Evolutionary conservation across 2,329 filamentous ascomycete genomes (phyloP), one percentile per base, ranked within the genome.

Genomic region (Phyllosticta paracitricarpa): DNA sequence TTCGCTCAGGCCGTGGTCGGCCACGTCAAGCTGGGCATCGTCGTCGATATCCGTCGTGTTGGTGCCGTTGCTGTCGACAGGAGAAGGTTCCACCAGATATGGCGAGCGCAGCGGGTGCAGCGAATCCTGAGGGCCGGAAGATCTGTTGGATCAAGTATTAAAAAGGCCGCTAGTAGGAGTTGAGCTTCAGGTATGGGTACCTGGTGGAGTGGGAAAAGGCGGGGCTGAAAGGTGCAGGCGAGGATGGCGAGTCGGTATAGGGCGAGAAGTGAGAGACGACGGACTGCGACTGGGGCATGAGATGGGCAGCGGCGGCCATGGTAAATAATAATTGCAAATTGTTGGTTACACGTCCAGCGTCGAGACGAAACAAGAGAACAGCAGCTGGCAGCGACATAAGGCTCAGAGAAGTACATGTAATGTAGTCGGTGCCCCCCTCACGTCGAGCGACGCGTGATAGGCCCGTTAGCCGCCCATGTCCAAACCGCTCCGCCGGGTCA

Each of bases 51-150:
- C 90, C 10, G 90, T 93, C 51, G 83, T 86, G 68, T 88, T 88
- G 25, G 90, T 94, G 63, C 89, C 89, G 71, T 89, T 92, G 51
- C 90, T 94, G 57, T 91, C 91, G 25, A 93, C 89, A 7, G 90
- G 89, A 19, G 89, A 93, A 9, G 89, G 89, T 51, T 90, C 89
- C 59, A 91, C 87, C 81, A 74, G 84, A 73, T 78, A 87, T 30
- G 78, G 79, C 64, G 77, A 79, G 17, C 75, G 73, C 48, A 77
- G 78, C 51, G 77, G 78, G 54, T 76, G 70, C 58, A 81, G 74
- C 66, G 77, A 77, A 68, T 79, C 77, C 62, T 71, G 74, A n/a
- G 69, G 64, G 30, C 51, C 35, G 9, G 55, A 48, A 25, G 54
- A 61, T 26, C 59, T 57, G n/a, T 17, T 17, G 19, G 19, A 22